Evolutionary conservation across 2,329 filamentous ascomycete genomes (phyloP).

Genomic region (Paracamarosporium sp.): DNA sequence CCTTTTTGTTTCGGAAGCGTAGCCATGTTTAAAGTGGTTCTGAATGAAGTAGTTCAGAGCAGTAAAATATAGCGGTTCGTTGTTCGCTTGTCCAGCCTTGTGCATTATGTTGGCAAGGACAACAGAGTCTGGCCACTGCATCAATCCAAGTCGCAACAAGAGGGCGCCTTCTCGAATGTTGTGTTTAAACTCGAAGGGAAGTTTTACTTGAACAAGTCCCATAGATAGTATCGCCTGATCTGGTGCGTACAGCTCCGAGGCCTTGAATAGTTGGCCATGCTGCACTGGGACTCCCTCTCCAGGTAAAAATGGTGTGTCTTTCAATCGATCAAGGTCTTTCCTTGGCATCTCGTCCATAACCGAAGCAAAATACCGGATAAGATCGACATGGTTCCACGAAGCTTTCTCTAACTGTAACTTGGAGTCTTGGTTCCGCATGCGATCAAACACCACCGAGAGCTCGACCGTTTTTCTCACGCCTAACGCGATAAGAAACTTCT

Average conservation of each 20-base stretch:
- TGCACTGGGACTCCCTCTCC: slow-evolving; percentile 57
- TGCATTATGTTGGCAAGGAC: slow-evolving; percentile 83
- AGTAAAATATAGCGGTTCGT: slow-evolving; percentile 65
- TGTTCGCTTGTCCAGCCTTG: slow-evolving; percentile 60
- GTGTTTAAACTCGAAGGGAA: slow-evolving; percentile 76
- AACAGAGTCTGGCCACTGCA: slow-evolving; percentile 70
- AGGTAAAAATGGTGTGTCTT: slow-evolving; percentile 80
- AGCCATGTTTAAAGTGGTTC: slow-evolving; percentile 79
- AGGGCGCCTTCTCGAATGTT: slow-evolving; percentile 72
- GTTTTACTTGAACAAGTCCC: slow-evolving; percentile 60
- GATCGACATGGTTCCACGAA: slow-evolving; percentile 89
- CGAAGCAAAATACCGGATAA: slow-evolving; percentile 92
- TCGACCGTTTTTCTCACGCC: slow-evolving; percentile 97
- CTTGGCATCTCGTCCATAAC: slow-evolving; percentile 87
- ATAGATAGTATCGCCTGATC: slow-evolving; percentile 38
- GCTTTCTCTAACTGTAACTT: slow-evolving; percentile 56
- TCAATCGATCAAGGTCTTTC: slow-evolving; percentile 80
- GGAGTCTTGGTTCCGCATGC: slow-evolving; percentile 71
- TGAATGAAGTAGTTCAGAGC: slow-evolving; percentile 83
- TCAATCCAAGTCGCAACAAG: slow-evolving; percentile 74
- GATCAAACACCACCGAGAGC: slow-evolving; percentile 88
- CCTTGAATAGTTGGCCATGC: slow-evolving; percentile 41
- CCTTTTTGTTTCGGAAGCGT: slow-evolving; percentile 67
- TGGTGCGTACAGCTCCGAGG: slow-evolving; percentile 44
- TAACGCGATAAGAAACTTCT: slow-evolving; percentile 82